Conservation (phyloP, 1,139 yeast genomes). For the Candida albicans region DNA sequence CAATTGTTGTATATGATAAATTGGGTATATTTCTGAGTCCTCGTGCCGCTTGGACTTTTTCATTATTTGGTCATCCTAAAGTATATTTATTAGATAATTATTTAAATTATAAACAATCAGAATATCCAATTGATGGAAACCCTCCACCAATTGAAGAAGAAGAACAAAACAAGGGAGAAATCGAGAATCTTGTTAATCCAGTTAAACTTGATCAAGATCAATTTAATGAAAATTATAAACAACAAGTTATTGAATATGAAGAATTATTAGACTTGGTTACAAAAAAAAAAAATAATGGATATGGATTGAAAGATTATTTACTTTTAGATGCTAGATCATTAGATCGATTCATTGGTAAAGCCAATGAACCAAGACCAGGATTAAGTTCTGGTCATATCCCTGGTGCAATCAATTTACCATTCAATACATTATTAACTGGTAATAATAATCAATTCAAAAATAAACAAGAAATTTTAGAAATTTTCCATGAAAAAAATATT, state of each 20-base stretch:
- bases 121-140: conserved; percentile 26
- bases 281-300: conserved; percentile 42
- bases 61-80: conserved; percentile 69
- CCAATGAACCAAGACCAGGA: conserved; percentile 88
- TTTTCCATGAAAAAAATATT: no score
- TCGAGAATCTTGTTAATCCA: no score
- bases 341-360: conserved; percentile 72
- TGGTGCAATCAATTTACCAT: conserved; percentile 77
- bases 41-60: conserved; percentile 86
- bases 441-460: conserved; percentile 50
- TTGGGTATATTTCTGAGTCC: conserved; percentile 86
- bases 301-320: conserved; percentile 50
- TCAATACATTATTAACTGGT: conserved; percentile 54
- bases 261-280: conserved; percentile 60
- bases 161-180: conserved; percentile 20
- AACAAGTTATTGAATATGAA: conserved; percentile 62
- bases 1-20: conserved; percentile 80
- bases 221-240: conserved; percentile 32
- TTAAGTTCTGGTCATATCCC: conserved; percentile 88
- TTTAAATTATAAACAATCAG: conserved; percentile 43
- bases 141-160: conserved; percentile 11
- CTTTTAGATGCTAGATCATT: conserved; percentile 80
- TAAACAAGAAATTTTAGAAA: conserved; percentile 39
- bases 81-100: conserved; percentile 73
- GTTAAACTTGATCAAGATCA: conserved; percentile 18